phyloP scores from a whole-genome alignment of 176 grass and related monocot genomes.

The Triticum urartu region DNA sequence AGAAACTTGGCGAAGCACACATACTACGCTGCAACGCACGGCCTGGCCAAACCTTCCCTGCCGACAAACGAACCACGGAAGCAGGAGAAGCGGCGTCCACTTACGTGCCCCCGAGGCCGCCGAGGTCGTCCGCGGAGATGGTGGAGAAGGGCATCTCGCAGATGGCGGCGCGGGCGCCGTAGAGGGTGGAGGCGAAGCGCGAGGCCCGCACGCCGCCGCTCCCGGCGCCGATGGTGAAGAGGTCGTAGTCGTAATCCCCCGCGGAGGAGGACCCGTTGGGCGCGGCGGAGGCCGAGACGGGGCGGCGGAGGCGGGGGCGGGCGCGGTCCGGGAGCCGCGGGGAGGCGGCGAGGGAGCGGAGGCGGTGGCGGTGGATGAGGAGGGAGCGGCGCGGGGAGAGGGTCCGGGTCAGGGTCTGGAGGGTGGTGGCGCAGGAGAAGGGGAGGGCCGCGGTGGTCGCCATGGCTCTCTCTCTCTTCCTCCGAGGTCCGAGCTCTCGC shows the following conservation, averaged over 20 bases:
- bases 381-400: slow-evolving; percentile 32
- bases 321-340: slow-evolving; percentile 19
- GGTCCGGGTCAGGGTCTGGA: slow-evolving; percentile 48
- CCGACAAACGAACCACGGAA: neutral
- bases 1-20: neutral
- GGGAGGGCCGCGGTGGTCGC: slow-evolving; percentile 41
- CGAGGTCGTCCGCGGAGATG: slow-evolving; percentile 58
- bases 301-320: slow-evolving; percentile 20
- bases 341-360: slow-evolving; percentile 25
- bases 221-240: slow-evolving; percentile 91
- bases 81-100: slow-evolving; percentile 14
- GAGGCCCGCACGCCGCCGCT: slow-evolving; percentile 90
- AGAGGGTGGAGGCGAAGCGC: slow-evolving; percentile 76
- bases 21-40: neutral
- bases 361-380: slow-evolving; percentile 23
- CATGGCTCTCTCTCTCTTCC: slow-evolving; percentile 18
- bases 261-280: slow-evolving; percentile 40
- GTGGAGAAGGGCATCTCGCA: slow-evolving; percentile 94
- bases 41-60: neutral
- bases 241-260: slow-evolving; percentile 72
- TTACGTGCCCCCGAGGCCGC: slow-evolving; percentile 93
- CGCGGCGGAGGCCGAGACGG: slow-evolving; percentile 16
- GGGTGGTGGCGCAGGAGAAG: slow-evolving; percentile 57
- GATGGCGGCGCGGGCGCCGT: slow-evolving; percentile 71
- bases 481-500: slow-evolving; percentile 18